These are phyloP conservation scores for Amaranthus palmeri DNA, from an alignment of 148 eudicot species.

Conservation along the genomic window DNA sequence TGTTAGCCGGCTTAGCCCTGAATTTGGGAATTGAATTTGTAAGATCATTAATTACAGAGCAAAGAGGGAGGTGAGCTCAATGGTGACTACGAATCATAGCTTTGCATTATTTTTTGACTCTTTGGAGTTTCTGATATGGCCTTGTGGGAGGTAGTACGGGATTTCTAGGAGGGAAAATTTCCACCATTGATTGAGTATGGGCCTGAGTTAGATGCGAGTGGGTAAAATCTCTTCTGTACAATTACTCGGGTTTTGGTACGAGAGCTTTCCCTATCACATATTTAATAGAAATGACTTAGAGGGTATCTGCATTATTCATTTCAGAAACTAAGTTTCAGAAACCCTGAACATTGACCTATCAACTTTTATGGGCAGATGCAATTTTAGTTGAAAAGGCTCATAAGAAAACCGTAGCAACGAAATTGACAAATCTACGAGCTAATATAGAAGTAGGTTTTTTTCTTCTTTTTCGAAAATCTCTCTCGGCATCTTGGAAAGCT, in stretches of 20 bases:
- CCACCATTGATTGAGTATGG: too few relatives aligned
- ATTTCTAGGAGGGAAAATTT: too few relatives aligned
- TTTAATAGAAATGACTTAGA: background rate
- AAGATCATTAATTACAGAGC: background rate
- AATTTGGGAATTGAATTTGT: background rate
- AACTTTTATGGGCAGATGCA: background rate
- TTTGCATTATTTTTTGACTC: background rate
- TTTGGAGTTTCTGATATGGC: background rate
- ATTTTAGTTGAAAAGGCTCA: background rate
- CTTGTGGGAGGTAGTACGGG: too few relatives aligned
- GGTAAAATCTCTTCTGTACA: background rate
- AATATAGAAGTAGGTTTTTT: background rate
- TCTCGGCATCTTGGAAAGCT: background rate
- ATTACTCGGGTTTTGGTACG: background rate
- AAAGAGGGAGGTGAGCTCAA: background rate
- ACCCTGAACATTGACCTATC: background rate
- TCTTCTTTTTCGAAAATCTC: too few relatives aligned
- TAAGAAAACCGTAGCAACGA: background rate
- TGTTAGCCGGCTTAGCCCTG: too few relatives aligned
- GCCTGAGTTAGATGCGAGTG: too few relatives aligned
- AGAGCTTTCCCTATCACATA: background rate
- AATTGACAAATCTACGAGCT: background rate
- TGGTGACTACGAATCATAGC: background rate
- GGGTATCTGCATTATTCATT: background rate
- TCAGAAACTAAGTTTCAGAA: background rate